Percentiles rank a stretch among this genome's conserved stretches.
phyloP scores from a whole-genome alignment of 768 basidiomycete genomes.

The Kondoa malvinella region DNA sequence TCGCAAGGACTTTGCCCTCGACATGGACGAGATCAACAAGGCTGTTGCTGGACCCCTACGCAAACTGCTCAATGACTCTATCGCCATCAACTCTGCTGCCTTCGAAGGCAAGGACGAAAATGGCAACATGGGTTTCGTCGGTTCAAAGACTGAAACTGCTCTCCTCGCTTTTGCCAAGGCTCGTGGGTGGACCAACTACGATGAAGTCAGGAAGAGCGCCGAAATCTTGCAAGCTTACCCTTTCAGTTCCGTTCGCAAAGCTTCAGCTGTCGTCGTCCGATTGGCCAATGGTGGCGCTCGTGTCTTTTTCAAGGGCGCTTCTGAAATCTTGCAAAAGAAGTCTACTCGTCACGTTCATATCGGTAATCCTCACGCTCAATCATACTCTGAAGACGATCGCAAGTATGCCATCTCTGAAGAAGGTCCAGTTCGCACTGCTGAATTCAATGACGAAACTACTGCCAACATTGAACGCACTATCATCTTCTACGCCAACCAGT shows the following conservation, averaged over 20 bases:
- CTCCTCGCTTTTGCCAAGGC: constrained; percentile 69
- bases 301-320: constrained; percentile 78
- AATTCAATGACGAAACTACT: constrained; percentile 49
- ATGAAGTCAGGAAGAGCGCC: constrained; percentile 44
- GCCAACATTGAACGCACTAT: constrained; percentile 79
- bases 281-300: constrained; percentile 40
- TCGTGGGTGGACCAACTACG: constrained; percentile 58
- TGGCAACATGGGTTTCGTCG: constrained; percentile 50
- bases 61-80: constrained; percentile 61
- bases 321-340: constrained; percentile 70
- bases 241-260: constrained; percentile 81
- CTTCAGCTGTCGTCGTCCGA: constrained; percentile 77
- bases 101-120: constrained; percentile 58
- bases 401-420: constrained; percentile 16
- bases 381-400: constrained; percentile 22
- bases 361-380: constrained; percentile 19
- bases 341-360: constrained; percentile 62
- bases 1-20: constrained; percentile 63
- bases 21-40: constrained; percentile 51
- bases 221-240: constrained; percentile 71
- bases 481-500: constrained; percentile 95
- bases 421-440: constrained; percentile 33
- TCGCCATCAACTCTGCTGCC: constrained; percentile 84
- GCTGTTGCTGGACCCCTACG: constrained; percentile 47
- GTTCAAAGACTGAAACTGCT: constrained; percentile 90